These are phyloP conservation scores for Brachypodium distachyon DNA, from an alignment of 202 grass and related monocot genomes.

Conservation along the genomic window DNA sequence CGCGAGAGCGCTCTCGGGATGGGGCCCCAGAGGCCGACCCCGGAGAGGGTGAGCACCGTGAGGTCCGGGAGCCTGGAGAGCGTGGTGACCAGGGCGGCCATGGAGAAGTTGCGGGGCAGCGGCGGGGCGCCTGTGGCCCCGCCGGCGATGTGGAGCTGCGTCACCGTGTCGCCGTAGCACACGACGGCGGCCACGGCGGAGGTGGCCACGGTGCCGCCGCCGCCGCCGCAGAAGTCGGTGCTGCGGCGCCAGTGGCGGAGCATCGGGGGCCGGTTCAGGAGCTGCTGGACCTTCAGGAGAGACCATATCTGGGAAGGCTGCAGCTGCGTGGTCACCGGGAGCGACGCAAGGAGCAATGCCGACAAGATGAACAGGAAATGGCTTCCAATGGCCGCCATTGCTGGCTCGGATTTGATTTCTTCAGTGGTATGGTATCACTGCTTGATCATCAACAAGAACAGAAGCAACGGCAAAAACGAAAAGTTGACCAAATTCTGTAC, in stretches of 20 bases:
- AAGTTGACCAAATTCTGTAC: not conserved
- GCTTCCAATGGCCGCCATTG: conserved; percentile 1
- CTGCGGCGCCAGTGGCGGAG: conserved; percentile 62
- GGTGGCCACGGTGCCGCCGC: conserved; percentile 18
- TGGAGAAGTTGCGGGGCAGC: conserved; percentile 68
- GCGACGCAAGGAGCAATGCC: conserved; percentile 17
- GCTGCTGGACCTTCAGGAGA: conserved; percentile 73
- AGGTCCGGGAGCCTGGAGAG: conserved; percentile 74
- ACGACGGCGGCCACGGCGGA: conserved; percentile 50
- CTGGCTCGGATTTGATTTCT: not conserved
- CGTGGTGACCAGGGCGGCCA: conserved; percentile 58
- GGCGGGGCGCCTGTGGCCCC: conserved; percentile 7
- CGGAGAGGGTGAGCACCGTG: conserved; percentile 74
- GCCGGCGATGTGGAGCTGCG: conserved; percentile 74
- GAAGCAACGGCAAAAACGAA: not conserved
- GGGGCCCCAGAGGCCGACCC: conserved; percentile 71
- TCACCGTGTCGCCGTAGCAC: conserved; percentile 83
- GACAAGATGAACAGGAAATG: conserved; percentile 25
- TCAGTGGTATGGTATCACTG: not conserved
- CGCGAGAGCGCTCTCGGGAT: conserved; percentile 56
- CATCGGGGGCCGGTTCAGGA: conserved; percentile 50
- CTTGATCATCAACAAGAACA: conserved; percentile 1
- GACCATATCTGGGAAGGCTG: conserved; percentile 66
- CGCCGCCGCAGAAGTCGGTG: conserved; percentile 72
- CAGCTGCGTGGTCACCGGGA: conserved; percentile 40